Evolutionary conservation across 2,329 filamentous ascomycete species (phyloP), one percentile per base, ranked within the genome.

Genomic region (Paracamarosporium sp.): DNA sequence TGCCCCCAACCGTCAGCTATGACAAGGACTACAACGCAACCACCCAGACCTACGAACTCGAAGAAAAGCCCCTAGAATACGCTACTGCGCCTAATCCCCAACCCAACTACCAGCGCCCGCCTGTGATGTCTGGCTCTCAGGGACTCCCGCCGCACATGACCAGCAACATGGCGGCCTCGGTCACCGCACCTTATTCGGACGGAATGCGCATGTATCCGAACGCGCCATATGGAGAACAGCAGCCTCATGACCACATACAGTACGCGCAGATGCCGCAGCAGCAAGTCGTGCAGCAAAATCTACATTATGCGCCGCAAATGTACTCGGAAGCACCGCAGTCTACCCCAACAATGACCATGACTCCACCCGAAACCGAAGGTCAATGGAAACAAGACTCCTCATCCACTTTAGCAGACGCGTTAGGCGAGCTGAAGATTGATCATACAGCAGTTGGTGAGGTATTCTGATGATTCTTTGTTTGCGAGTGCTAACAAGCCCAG

Each of bases 351-450:
- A 67, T 70, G 59, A 68, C 70, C 38, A 67, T 76, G 67, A 73
- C 70, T 15, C 69, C 75, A 12, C 66, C 75, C 5, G 75, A 86
- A 35, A 90, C 90, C 58, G 87, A 77, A 51, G 65, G 67, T 13
- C 62, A 65, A 22, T 78, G 75, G 75, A 70, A 72, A 40, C 74
- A 66, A 40, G 75, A 77, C 35, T 66, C 72, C 15, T 63, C 90
- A 53, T 85, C 89, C 36, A 89, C 91, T 68, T 83, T 97, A 2
- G 87, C 89, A 12, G 91, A 96, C 69, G 86, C 95, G 11, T 82
- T 98, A 36, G 94, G 94, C 7, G 90, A 92, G 40, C 82, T 98
- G 13, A 93, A 91, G 70, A 92, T 98, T 67, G 90, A 96, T 60
- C 91, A 94, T 71, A 89, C 87, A 38, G 94, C 93, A 60, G 90